Percentiles rank a stretch among this genome's conserved stretches.
These are phyloP conservation scores for Fragosphaeria purpurea DNA, from an alignment of 2,329 filamentous ascomycete species.

Conservation along the genomic window DNA sequence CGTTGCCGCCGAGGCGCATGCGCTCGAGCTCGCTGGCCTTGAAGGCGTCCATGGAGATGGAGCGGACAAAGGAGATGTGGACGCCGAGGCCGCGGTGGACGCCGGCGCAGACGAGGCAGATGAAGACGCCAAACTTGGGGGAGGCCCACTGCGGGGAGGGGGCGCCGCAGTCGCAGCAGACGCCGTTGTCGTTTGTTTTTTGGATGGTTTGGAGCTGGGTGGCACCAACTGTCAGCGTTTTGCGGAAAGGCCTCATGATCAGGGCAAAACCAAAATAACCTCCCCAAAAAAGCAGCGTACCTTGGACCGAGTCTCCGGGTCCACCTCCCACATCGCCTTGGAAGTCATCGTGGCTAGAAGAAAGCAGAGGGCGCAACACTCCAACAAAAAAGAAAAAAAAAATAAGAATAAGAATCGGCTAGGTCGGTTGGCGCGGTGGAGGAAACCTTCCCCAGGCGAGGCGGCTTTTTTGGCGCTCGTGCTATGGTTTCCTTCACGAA, in stretches of 20 bases:
- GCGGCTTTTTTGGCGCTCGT: background rate
- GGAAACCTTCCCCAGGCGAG: background rate
- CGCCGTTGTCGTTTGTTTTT: slow-evolving; percentile 78
- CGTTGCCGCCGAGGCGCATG: slow-evolving; percentile 89
- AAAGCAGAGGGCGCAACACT: background rate
- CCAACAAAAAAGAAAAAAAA: no score
- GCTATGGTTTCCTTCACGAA: no score
- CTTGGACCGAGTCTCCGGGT: slow-evolving; percentile 94
- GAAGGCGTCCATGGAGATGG: slow-evolving; percentile 98
- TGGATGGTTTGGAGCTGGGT: slow-evolving; percentile 77
- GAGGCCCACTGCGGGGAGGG: slow-evolving; percentile 97
- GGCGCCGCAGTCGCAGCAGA: slow-evolving; percentile 90
- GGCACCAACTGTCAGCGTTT: no score
- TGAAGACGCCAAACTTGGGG: slow-evolving; percentile 97
- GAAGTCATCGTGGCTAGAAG: slow-evolving; percentile 39
- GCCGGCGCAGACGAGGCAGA: slow-evolving; percentile 92
- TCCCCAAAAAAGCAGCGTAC: slow-evolving; percentile 35
- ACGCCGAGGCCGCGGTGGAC: slow-evolving; percentile 91
- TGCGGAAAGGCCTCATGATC: no score
- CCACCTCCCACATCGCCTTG: slow-evolving; percentile 95
- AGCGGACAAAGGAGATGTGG: slow-evolving; percentile 96
- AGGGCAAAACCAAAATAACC: no score
- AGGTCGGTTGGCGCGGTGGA: no score
- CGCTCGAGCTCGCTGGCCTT: slow-evolving; percentile 85
- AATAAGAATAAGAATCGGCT: no score